These are phyloP conservation scores for Russula lepida DNA, from an alignment of 768 basidiomycete species.

Conservation along the genomic window DNA sequence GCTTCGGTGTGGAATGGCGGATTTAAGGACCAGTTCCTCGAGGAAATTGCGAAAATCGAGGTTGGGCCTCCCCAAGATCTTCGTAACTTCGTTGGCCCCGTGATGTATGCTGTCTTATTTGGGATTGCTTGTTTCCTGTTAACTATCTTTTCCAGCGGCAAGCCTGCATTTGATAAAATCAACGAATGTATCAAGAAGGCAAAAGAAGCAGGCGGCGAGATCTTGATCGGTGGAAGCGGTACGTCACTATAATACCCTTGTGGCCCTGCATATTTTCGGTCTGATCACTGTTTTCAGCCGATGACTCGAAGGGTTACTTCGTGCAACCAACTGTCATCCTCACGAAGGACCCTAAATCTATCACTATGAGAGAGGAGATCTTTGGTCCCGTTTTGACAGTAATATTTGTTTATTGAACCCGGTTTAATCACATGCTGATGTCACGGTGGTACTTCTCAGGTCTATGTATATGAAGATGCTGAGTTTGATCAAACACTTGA, in stretches of 20 bases:
- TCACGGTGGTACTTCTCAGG: conserved; percentile 38
- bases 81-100: conserved; percentile 88
- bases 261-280: neutral
- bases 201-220: conserved; percentile 80
- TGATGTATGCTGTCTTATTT: conserved; percentile 54
- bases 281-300: conserved; percentile 38
- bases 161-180: conserved; percentile 85
- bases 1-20: conserved; percentile 73
- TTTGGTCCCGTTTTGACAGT: conserved; percentile 95
- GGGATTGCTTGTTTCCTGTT: neutral
- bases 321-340: conserved; percentile 91
- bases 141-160: conserved; percentile 44
- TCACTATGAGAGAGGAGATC: conserved; percentile 92
- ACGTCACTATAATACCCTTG: conserved; percentile 19
- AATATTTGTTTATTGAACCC: conserved; percentile 23
- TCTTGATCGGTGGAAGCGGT: conserved; percentile 81
- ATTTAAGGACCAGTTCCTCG: conserved; percentile 73
- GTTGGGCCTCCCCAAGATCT: conserved; percentile 73
- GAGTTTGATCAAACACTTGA: conserved; percentile 83
- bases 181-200: conserved; percentile 77
- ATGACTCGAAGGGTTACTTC: conserved; percentile 89
- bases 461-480: conserved; percentile 82
- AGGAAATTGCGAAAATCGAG: conserved; percentile 75
- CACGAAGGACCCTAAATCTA: conserved; percentile 79
- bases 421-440: neutral